Evolutionary conservation across 1,139 yeast species (phyloP), one percentile per base, ranked within the genome.

Genomic region (Diutina scorzettiae): DNA sequence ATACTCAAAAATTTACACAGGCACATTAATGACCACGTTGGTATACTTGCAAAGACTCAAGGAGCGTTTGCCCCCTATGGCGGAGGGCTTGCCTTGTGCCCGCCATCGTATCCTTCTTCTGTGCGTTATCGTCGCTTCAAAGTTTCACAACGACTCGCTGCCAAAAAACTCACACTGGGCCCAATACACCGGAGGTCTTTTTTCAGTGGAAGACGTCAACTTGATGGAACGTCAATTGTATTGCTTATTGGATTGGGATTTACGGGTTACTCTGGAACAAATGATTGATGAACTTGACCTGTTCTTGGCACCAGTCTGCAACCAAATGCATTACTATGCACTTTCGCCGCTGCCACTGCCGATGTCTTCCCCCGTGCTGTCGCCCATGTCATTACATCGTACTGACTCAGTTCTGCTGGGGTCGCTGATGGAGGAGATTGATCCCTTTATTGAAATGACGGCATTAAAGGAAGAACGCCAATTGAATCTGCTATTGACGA

Each of bases 151-250:
- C 59, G 93, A 82, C 55, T 76, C 82, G 11, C 76, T 84, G 18
- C 87, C 89, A 46, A 76, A 80, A 54, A 82, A 81, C 59, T 65
- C 67, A 50, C 87, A 81, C 59, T 82, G 93, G 93, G 79, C 85
- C 32, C 71, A 69, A 49, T 78, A 80, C 59, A 79, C 89, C 17
- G 87, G 81, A 51, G 86, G 84, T 2, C 64, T 81, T 37, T 81
- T 82, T 59, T 64, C 69, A 42, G 62, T 70, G 44, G 77, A 77
- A 49, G 93, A 82, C 56, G 77, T 82, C 50, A 81, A 81, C 58
- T 64, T 81, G 46, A 82, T 82, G 87, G 93, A 82, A 60, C 74
- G 86, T 58, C 91, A 82, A 58, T 64, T 82, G 47, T 63, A 81
- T 45, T 76, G 69, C 53, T 64, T 81, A 44, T 64, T 82, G 53